Base-by-base conservation (phyloP, 306 rosid species). In the Erythrophleum fordii region DNA sequence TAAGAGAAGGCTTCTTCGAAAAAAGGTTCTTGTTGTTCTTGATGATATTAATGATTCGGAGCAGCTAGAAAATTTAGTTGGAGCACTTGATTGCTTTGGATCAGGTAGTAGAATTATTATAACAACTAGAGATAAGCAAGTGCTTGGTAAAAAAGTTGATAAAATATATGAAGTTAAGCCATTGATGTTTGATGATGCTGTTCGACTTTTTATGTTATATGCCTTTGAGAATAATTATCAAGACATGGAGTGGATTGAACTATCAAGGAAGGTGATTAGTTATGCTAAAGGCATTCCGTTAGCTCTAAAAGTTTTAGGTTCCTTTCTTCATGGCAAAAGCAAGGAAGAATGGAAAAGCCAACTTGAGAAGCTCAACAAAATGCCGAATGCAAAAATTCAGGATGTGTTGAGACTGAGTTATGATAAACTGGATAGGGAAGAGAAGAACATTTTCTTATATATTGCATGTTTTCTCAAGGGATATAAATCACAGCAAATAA, bases 211-310 rank as follows among this genome's bases (percentile, higher is more conserved):
- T 66, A 39, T 52, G 39, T 20, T 29, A 49, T 77, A 80, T 66
- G 86, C 85, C 25, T 86, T 86, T 39, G 29, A 67, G 42, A 52
- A 39, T 13, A 37, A 12, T n/a, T 22, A 11, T 14, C 71, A 72
- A 29, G 56, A 60, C 25, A 56, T 22, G 49, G 83, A 65, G 37
- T 83, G 76, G 70, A 14, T 62, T 69, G 72, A 83, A 48, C 31
- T 83, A 45, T 76, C 78, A 16, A 56, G 62, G 23, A 46, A 60
- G 53, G 73, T 80, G 29, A 42, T 86, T 8, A 17, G 31, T 31
- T 82, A 82, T 76, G 69, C 82, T 55, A 39, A 55, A 12, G 84
- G 89, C 8, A 69, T 75, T 58, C 89, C 89, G 0, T 70, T 82
- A 20, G 86, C 77, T 20, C 41, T 86, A 10, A 44, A 72, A 37